Base-by-base conservation (phyloP, 495 filamentous ascomycete genomes). In the Xylaria nigripes region DNA sequence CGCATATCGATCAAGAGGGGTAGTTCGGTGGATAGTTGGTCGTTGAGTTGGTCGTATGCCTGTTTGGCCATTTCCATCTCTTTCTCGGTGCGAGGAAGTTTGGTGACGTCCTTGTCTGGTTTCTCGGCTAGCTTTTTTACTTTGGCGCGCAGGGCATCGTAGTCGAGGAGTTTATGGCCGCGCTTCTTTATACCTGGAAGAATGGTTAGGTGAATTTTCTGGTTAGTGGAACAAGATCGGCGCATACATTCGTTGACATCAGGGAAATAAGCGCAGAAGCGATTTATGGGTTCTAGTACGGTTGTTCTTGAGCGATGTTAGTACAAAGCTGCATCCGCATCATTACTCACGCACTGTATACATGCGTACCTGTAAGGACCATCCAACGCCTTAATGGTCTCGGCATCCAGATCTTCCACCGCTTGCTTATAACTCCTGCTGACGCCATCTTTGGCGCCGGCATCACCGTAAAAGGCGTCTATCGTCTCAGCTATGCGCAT, bases 401-500 rank as follows among this genome's bases (percentile, higher is more conserved):
- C 93, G 13, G 94, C 87, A 68, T 98, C 93, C 25, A 98, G 76
- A 69, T 98, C 93, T 59, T 96, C 91, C 16, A 98, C 93, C 1
- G 93, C 93, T 66, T 96, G 90, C 74, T 97, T 98, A 72, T 98
- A 98, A 66, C 87, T 91, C 61, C 92, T 76, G 71, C 86, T 91
- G 48, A 98, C 93, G 25, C 93, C 93, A 65, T 98, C 93, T 57
- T 84, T 86, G 34, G 94, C 86, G 27, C 94, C 94, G 0, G 91
- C 88, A 56, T 98, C 93, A 24, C 93, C 93, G 72, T 98, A 98
- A 71, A 98, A 98, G 15, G 93, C 94, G 68, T 98, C 93, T 70
- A 98, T 98, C 10, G 93, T 98, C 69, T 98, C 93, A 38, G 93
- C 93, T 67, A 98, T 98, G 56, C 94, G 86, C 93, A 98, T 97